phyloP scores from a whole-genome alignment of 192 early-diverging fungal genomes.

The Linnemannia exigua region DNA sequence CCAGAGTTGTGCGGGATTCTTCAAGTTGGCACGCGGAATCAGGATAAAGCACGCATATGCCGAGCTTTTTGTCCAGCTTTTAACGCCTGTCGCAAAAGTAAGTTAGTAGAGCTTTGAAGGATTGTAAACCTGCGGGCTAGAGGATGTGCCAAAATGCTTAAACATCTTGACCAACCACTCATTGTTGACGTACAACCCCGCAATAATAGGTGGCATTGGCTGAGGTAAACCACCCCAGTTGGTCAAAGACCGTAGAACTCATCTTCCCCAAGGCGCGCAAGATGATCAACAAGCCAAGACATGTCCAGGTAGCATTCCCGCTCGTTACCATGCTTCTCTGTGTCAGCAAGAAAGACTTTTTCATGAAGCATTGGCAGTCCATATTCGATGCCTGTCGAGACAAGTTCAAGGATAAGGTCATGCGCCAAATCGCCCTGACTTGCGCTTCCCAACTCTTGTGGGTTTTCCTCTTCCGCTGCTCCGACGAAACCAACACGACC shows the following conservation, averaged over 20 bases:
- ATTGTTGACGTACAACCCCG: background rate
- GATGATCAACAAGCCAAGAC: slow-evolving; percentile 90
- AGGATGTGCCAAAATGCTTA: background rate
- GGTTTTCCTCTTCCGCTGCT: slow-evolving; percentile 95
- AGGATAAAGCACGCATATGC: slow-evolving; percentile 94
- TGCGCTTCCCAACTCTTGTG: slow-evolving; percentile 89
- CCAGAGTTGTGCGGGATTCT: slow-evolving; percentile 90
- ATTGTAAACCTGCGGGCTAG: background rate
- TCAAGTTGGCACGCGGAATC: slow-evolving; percentile 82
- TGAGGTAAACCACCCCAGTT: slow-evolving; percentile 95
- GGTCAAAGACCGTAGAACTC: slow-evolving; percentile 93
- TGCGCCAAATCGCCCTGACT: slow-evolving; percentile 80
- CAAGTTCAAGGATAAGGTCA: slow-evolving; percentile 80
- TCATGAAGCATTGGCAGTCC: slow-evolving; percentile 81
- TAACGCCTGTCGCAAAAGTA: slow-evolving; percentile 90
- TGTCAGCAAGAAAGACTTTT: slow-evolving; percentile 91
- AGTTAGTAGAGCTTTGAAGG: background rate
- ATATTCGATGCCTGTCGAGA: slow-evolving; percentile 78
- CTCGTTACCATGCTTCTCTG: slow-evolving; percentile 91
- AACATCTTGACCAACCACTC: too few relatives aligned
- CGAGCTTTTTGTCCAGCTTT: slow-evolving; percentile 89
- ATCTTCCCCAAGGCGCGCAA: slow-evolving; percentile 91
- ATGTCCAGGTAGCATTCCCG: slow-evolving; percentile 84
- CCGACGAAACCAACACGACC: slow-evolving; percentile 70
- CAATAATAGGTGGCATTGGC: slow-evolving; percentile 81